Evolutionary conservation across 768 basidiomycete genomes (phyloP).

Genomic region (Psilocybe tampanensis): DNA sequence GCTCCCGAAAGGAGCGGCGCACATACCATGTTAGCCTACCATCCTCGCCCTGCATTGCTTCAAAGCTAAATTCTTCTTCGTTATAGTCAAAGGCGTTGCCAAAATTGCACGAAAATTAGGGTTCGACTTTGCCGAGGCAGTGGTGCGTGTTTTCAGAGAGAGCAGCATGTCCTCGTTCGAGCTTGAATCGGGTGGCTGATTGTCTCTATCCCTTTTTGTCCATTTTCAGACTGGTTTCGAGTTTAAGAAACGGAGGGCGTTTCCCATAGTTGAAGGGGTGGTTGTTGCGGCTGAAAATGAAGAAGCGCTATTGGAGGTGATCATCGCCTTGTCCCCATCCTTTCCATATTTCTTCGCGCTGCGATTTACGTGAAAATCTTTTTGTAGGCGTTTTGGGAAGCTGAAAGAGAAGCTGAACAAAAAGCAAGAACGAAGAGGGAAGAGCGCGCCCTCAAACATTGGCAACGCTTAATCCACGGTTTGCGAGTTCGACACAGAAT

Average conservation of each 20-base stretch:
- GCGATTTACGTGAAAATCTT: slow-evolving; percentile 3
- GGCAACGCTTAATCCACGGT: slow-evolving; percentile 87
- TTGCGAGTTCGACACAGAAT: slow-evolving; percentile 84
- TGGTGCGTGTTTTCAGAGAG: slow-evolving; percentile 57
- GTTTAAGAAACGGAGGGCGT: slow-evolving; percentile 90
- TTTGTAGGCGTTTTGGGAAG: slow-evolving; percentile 80
- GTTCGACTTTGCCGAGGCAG: slow-evolving; percentile 93
- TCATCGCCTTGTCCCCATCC: slow-evolving; percentile 13
- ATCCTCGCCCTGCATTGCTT: background rate
- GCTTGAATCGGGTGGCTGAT: slow-evolving; percentile 3
- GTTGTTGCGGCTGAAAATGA: slow-evolving; percentile 87
- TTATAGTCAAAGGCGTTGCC: slow-evolving; percentile 77
- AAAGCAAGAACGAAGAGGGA: slow-evolving; percentile 75
- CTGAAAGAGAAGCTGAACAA: slow-evolving; percentile 76
- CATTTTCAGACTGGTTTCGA: slow-evolving; percentile 85
- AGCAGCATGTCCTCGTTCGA: background rate
- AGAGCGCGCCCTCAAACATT: slow-evolving; percentile 83
- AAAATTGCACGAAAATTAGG: slow-evolving; percentile 89
- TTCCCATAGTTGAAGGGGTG: slow-evolving; percentile 82
- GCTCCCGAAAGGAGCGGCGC: slow-evolving; percentile 85
- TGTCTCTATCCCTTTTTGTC: slow-evolving; percentile 4
- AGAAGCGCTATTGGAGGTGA: slow-evolving; percentile 70
- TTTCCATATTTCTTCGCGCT: background rate
- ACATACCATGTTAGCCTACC: slow-evolving; percentile 81
- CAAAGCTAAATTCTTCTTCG: background rate